Conservation (phyloP, 352 stramenopile genomes). For the Pythium aristosporum region DNA sequence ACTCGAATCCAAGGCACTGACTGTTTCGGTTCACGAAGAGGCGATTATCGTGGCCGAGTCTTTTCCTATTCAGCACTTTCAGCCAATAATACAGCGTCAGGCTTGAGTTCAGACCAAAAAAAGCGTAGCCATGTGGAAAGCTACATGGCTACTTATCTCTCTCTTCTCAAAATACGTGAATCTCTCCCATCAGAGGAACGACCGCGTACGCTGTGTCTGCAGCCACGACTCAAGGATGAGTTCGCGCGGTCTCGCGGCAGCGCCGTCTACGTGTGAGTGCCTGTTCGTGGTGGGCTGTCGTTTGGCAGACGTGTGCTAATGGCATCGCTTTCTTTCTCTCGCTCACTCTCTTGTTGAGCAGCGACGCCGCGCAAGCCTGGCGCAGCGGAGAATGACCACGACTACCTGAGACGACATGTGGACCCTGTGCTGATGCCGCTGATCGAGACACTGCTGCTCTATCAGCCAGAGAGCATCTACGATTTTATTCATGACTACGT, state of each 20-base stretch:
- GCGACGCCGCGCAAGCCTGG: slow-evolving; percentile 30
- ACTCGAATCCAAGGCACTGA: no score
- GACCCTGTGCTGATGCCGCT: slow-evolving; percentile 82
- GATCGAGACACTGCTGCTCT: slow-evolving; percentile 76
- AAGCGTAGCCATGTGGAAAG: slow-evolving; percentile 2
- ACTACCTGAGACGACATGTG: slow-evolving; percentile 76
- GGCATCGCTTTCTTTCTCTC: background rate
- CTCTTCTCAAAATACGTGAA: background rate
- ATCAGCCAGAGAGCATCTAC: slow-evolving; percentile 78
- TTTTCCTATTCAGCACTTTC: no score
- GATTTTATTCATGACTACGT: slow-evolving; percentile 83
- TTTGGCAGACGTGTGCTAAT: background rate
- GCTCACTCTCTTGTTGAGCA: background rate
- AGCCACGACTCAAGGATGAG: slow-evolving; percentile 4
- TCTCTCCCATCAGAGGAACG: background rate
- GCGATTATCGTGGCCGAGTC: no score
- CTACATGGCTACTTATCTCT: background rate
- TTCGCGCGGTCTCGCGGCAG: slow-evolving; percentile 7
- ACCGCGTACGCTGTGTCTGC: background rate
- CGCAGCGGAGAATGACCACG: slow-evolving; percentile 58
- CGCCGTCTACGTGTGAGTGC: background rate
- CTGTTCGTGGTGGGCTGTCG: background rate
- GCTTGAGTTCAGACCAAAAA: background rate
- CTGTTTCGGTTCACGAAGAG: no score
- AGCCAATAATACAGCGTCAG: no score